Evolutionary conservation across 306 rosid genomes (phyloP), one percentile per base, ranked within the genome.

Genomic region (Ceratonia siliqua): DNA sequence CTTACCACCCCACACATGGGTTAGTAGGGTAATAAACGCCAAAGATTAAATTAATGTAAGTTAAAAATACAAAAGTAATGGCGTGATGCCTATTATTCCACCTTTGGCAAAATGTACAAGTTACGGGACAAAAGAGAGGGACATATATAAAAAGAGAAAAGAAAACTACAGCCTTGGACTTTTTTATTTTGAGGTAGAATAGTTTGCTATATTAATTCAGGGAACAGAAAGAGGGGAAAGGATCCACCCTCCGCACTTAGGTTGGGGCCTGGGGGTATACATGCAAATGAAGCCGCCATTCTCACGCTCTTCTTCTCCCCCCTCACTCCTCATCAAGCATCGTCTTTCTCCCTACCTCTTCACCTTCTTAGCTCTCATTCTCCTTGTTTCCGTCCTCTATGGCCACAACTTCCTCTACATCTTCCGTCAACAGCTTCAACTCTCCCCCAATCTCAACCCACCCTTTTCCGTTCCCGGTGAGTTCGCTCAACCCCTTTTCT

Each of bases 291-390:
- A 94, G 84, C 74, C 86, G 27, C 85, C 83, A 15, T 70, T 78
- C 18, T 81, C 89, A 43, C 56, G 89, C 4, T 56, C 96, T n/a
- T 58, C 87, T 0, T 65, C 82, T 65, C 53, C 87, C 0, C 68
- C 89, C 14, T 77, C 89, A 10, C 52, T 87, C 4, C 82, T 84
- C 35, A 77, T 78, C 41, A 94, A 85, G 46, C 54, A 74, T 75
- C 93, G 97, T 1, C 85, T 92, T 85, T 87, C 95, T 18, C 90
- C 97, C 0, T 92, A 80, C 67, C 90, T 94, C 54, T 78, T 92
- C 81, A 83, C 92, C 69, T 79, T 94, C 11, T 24, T 94, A 5
- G 83, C 76, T 59, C 90, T 94, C 92, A 83, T 92, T 13, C 58
- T 94, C 89, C 88, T 94, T 73, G 95, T 89, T 61, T 25, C 87